Evolutionary conservation across 2,329 filamentous ascomycete genomes (phyloP).

Genomic region (Venturia aucupariae): DNA sequence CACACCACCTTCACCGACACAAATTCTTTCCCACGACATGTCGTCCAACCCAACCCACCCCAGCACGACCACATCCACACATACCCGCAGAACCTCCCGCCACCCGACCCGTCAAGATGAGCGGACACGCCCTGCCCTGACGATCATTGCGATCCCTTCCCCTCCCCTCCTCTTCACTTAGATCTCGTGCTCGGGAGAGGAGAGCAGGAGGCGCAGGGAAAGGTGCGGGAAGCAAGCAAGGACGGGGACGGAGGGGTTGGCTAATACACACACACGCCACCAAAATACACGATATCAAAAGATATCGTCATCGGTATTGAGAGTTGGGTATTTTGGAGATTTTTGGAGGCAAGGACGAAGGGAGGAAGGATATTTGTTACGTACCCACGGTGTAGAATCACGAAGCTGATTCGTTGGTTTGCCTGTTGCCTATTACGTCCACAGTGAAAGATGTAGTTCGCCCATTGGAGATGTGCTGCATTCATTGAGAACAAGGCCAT

Average conservation of each 20-base stretch:
- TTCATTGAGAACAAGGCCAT: too few species aligned
- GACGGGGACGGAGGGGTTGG: too few species aligned
- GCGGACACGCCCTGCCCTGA: background rate
- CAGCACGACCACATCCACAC: background rate
- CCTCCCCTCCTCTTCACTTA: too few species aligned
- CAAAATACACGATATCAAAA: too few species aligned
- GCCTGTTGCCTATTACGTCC: too few species aligned
- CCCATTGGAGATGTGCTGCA: too few species aligned
- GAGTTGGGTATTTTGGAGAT: too few species aligned
- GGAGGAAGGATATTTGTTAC: background rate
- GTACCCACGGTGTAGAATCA: background rate
- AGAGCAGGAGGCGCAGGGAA: too few species aligned
- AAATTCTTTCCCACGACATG: background rate
- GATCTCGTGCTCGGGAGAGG: too few species aligned
- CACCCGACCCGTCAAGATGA: background rate
- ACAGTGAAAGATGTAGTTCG: background rate
- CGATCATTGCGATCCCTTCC: background rate
- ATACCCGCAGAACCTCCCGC: background rate
- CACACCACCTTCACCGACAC: too few species aligned
- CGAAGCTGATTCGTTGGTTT: background rate
- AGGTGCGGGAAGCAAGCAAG: background rate
- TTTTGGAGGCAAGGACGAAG: background rate
- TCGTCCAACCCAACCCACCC: conserved; percentile 4
- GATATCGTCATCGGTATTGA: conserved; percentile 2
- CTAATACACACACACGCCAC: too few species aligned